Percentiles rank a stretch among this genome's conserved stretches.
Conservation (phyloP, 768 basidiomycete genomes). For the Podaxis sp. region DNA sequence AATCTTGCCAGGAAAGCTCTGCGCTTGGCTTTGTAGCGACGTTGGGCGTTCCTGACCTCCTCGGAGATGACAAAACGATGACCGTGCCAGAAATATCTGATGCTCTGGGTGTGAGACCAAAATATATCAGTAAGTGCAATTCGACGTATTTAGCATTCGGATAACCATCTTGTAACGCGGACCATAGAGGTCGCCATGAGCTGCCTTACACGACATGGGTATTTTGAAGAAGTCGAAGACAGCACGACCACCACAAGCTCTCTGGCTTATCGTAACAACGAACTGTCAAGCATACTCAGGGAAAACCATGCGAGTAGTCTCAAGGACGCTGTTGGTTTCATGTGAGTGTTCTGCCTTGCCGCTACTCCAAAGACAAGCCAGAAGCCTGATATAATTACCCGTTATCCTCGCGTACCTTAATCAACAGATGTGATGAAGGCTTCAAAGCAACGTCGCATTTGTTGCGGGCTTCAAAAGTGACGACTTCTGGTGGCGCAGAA, state of each 20-base stretch:
- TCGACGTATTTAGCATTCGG: not conserved
- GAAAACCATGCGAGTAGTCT: not conserved
- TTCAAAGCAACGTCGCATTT: conserved; percentile 9
- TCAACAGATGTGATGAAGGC: conserved; percentile 5
- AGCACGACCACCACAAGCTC: no score
- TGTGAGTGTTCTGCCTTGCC: not conserved
- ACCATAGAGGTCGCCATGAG: conserved; percentile 6
- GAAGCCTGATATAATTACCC: not conserved
- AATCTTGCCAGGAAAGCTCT: conserved; percentile 12
- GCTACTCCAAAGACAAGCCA: not conserved
- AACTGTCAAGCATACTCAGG: not conserved
- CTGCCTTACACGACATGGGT: conserved; percentile 3
- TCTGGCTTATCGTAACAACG: not conserved
- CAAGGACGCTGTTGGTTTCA: conserved; percentile 10
- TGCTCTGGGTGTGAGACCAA: not conserved
- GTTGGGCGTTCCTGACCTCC: not conserved
- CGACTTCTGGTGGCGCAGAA: not conserved
- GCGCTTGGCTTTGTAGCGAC: not conserved
- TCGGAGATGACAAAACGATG: not conserved
- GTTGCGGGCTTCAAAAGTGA: conserved; percentile 1
- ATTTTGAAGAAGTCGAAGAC: not conserved
- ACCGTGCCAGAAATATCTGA: conserved; percentile 1
- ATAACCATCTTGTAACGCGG: not conserved
- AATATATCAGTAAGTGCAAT: conserved; percentile 4
- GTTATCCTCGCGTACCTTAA: not conserved